phyloP scores from a whole-genome alignment of 495 filamentous ascomycete genomes.

The Extremus antarcticus region DNA sequence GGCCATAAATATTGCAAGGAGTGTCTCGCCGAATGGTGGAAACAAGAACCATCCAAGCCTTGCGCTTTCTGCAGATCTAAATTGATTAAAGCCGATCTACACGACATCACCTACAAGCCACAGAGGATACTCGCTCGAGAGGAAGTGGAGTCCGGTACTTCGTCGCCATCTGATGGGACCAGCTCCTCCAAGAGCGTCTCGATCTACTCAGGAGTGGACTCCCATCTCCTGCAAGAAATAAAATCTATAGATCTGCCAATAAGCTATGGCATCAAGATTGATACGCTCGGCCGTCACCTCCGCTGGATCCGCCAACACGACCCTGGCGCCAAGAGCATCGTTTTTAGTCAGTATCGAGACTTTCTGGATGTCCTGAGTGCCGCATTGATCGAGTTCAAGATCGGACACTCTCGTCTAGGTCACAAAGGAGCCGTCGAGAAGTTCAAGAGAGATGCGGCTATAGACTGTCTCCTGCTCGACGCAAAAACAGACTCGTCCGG shows the following conservation, averaged over 20 bases:
- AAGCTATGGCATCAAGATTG: constrained; percentile 80
- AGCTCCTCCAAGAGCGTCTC: constrained; percentile 26
- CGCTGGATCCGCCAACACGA: constrained; percentile 76
- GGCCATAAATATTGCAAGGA: constrained; percentile 85
- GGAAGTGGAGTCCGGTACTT: constrained; percentile 37
- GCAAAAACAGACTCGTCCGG: constrained; percentile 80
- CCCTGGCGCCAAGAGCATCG: constrained; percentile 75
- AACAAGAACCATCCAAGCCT: constrained; percentile 18
- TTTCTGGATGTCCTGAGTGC: constrained; percentile 64
- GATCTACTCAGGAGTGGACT: constrained; percentile 70
- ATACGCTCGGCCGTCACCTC: constrained; percentile 71
- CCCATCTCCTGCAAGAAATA: constrained; percentile 63
- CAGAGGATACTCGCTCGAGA: constrained; percentile 57
- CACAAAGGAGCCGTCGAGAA: constrained; percentile 48
- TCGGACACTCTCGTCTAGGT: constrained; percentile 44
- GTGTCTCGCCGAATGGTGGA: constrained; percentile 67
- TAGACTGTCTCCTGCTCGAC: constrained; percentile 81
- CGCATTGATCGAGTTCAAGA: constrained; percentile 57
- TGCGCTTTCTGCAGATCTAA: constrained; percentile 57
- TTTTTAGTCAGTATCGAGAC: constrained; percentile 79
- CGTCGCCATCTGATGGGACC: constrained; percentile 6
- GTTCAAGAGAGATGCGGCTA: constrained; percentile 63
- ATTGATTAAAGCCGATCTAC: constrained; percentile 52
- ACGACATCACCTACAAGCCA: constrained; percentile 74
- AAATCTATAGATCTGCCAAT: constrained; percentile 65